phyloP scores from a whole-genome alignment of 1,284 basidiomycete genomes.

The Pyrrhoderma noxium region DNA sequence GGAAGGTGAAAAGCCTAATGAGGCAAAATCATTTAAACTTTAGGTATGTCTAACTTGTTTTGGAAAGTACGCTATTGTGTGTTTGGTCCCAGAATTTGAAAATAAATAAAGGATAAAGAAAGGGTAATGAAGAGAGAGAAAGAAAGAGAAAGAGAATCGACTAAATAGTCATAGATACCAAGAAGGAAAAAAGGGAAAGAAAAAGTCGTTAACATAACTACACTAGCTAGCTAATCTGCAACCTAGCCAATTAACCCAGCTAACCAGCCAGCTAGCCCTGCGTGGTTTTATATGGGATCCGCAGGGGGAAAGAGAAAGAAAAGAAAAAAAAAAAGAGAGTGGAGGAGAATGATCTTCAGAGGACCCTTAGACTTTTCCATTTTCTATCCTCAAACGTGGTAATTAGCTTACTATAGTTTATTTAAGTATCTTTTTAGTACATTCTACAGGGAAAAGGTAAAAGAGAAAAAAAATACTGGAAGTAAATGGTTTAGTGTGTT shows the following conservation, averaged over 20 bases:
- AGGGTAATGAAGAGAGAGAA: background rate
- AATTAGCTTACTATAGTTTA: background rate
- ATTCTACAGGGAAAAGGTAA: background rate
- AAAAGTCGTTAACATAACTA: background rate
- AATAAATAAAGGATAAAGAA: background rate
- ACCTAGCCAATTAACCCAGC: too few relatives aligned
- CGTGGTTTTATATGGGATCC: too few relatives aligned
- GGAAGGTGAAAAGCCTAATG: too few relatives aligned
- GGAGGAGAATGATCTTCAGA: background rate
- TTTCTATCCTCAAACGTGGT: background rate
- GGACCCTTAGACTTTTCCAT: background rate
- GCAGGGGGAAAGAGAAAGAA: background rate
- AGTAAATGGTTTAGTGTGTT: too few relatives aligned
- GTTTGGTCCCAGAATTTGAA: too few relatives aligned
- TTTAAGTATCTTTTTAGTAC: background rate
- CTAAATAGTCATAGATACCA: background rate
- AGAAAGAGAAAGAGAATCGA: background rate
- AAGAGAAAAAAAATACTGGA: background rate
- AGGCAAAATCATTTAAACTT: too few relatives aligned
- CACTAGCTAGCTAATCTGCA: too few relatives aligned
- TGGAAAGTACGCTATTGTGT: too few relatives aligned
- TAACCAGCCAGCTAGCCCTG: too few relatives aligned
- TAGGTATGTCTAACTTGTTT: too few relatives aligned
- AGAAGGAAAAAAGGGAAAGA: background rate
- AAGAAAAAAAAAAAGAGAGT: background rate